A percentile compares a stretch with the other conserved stretches of the same genome.
phyloP scores from a whole-genome alignment of 2,329 filamentous ascomycete genomes.

The Sporothrix brasiliensis region DNA sequence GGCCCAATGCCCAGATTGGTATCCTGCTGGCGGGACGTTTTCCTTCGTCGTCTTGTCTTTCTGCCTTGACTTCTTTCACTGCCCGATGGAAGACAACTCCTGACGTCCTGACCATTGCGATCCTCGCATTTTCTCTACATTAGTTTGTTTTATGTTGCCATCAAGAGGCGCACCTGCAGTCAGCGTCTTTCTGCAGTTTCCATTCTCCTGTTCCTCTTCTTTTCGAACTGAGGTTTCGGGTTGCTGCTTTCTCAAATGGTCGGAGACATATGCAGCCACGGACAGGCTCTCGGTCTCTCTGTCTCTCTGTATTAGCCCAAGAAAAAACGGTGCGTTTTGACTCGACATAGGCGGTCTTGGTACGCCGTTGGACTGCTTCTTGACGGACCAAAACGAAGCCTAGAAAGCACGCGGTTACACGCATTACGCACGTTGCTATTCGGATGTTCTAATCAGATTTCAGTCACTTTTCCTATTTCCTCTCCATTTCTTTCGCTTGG shows the following conservation, averaged over 20 bases:
- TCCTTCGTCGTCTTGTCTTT: neutral
- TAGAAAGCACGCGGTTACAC: constrained; percentile 26
- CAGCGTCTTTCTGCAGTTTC: neutral
- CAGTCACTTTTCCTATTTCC: neutral
- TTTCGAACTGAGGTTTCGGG: neutral
- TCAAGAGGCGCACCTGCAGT: neutral
- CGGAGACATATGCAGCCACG: neutral
- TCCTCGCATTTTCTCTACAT: neutral
- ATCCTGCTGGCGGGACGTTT: neutral
- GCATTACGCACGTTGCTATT: constrained; percentile 31
- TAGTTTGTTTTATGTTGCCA: neutral
- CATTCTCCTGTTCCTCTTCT: neutral
- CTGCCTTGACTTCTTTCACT: neutral
- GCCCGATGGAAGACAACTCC: neutral
- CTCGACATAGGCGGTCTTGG: constrained; percentile 29
- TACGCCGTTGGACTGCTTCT: constrained; percentile 30
- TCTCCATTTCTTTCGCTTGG: neutral
- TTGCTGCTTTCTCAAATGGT: neutral
- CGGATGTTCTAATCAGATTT: constrained; percentile 13
- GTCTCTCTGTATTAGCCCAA: neutral
- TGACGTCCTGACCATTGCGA: neutral
- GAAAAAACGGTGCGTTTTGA: constrained; percentile 23
- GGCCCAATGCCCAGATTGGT: neutral
- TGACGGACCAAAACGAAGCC: constrained; percentile 19
- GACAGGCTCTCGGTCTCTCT: neutral